Evolutionary conservation across 352 stramenopile species (phyloP).

Genomic region (Globisporangium uncinulatum): DNA sequence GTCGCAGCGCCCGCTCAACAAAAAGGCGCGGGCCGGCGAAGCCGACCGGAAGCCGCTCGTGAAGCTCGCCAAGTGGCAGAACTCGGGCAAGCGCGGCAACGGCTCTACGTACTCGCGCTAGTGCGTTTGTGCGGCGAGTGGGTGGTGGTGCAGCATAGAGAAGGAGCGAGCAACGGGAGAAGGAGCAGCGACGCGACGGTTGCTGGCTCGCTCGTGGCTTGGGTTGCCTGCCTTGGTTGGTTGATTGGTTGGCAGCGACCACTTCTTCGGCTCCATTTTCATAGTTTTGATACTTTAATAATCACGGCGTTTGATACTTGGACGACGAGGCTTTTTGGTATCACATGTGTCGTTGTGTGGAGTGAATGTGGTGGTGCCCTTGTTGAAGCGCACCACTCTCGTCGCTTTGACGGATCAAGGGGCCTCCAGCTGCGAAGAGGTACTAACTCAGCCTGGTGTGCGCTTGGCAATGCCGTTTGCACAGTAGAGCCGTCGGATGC

Average conservation of each 20-base stretch:
- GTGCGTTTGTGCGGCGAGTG: slow-evolving; percentile 11
- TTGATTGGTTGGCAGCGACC: too few species aligned
- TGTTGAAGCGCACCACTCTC: too few species aligned
- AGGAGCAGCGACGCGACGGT: too few species aligned
- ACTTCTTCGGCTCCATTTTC: neutral
- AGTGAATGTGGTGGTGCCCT: neutral
- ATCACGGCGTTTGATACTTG: slow-evolving; percentile 4
- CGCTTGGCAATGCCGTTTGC: neutral
- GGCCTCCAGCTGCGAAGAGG: slow-evolving; percentile 1
- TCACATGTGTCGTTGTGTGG: neutral
- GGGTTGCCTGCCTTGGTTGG: too few species aligned
- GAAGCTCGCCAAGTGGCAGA: slow-evolving; percentile 88
- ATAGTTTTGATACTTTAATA: slow-evolving; percentile 22
- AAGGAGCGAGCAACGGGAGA: neutral
- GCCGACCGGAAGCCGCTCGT: slow-evolving; percentile 70
- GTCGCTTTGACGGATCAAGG: neutral
- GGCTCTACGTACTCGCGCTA: slow-evolving; percentile 79
- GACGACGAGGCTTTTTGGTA: too few species aligned
- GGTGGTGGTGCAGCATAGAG: slow-evolving; percentile 14
- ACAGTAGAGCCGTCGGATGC: slow-evolving; percentile 38
- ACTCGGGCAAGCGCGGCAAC: slow-evolving; percentile 83
- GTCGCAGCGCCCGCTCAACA: slow-evolving; percentile 74
- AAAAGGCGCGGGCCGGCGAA: slow-evolving; percentile 75
- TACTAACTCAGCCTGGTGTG: neutral
- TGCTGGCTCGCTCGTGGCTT: too few species aligned